Evolutionary conservation across 805 yeast genomes (phyloP).

Genomic region (Candida hispaniensis): DNA sequence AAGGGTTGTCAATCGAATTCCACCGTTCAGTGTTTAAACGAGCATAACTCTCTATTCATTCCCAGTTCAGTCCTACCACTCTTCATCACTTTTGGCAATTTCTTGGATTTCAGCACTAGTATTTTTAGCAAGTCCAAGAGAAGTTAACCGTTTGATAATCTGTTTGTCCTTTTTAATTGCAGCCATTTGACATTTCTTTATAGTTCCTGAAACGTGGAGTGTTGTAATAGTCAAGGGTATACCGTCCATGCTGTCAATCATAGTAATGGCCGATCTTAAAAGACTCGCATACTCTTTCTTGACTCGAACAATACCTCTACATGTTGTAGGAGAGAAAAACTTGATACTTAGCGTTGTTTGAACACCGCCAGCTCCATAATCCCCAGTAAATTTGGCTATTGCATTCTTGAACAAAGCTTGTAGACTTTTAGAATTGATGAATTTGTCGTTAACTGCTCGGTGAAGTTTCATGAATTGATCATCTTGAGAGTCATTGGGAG

Average conservation of each 20-base stretch:
- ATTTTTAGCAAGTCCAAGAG: constrained; percentile 4
- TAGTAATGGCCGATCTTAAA: constrained; percentile 53
- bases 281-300: constrained; percentile 51
- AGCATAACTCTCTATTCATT: no score
- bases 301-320: constrained; percentile 76
- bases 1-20: no score
- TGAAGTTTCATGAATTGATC: constrained; percentile 17
- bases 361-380: constrained; percentile 57
- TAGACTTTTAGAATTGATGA: constrained; percentile 40
- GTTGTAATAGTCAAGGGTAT: constrained; percentile 45
- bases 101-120: not conserved
- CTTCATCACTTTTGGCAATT: constrained; percentile 8
- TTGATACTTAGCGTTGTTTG: constrained; percentile 53
- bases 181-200: constrained; percentile 66
- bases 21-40: no score
- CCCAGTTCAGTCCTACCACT: no score
- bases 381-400: constrained; percentile 63
- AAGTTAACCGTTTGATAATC: no score
- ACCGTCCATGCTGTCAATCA: constrained; percentile 38
- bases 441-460: constrained; percentile 23
- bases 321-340: constrained; percentile 70
- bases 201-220: constrained; percentile 73
- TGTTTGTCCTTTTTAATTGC: constrained; percentile 34
- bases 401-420: constrained; percentile 44
- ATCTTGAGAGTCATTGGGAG: constrained; percentile 16